Conservation (phyloP, 352 stramenopile genomes). For the Phytophthora cactorum region DNA sequence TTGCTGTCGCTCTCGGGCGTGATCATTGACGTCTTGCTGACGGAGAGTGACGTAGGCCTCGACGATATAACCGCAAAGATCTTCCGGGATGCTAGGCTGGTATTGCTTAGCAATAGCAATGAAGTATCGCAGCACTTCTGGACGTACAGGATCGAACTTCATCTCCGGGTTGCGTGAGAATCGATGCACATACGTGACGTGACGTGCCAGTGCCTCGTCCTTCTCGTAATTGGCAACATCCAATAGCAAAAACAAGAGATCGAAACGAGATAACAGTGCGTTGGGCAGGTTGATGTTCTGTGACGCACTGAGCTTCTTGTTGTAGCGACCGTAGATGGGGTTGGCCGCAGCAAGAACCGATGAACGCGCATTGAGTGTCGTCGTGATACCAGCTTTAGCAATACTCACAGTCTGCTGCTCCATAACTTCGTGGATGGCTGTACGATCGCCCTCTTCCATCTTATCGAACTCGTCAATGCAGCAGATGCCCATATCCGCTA, state of each 20-base stretch:
- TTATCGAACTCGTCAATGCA: constrained; percentile 99
- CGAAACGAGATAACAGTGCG: constrained; percentile 99
- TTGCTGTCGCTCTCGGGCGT: constrained; percentile 73
- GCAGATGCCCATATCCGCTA: constrained; percentile 98
- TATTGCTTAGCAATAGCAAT: constrained; percentile 91
- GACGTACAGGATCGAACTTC: constrained; percentile 91
- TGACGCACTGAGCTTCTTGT: constrained; percentile 84
- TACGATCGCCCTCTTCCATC: constrained; percentile 98
- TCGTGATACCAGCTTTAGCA: constrained; percentile 99
- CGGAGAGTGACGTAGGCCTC: constrained; percentile 98
- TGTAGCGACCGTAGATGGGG: constrained; percentile 96
- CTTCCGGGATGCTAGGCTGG: constrained; percentile 86
- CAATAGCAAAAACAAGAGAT: constrained; percentile 99
- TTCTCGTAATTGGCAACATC: constrained; percentile 95
- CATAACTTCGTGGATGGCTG: constrained; percentile 99
- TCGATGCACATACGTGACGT: constrained; percentile 95
- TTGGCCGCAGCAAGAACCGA: constrained; percentile 99
- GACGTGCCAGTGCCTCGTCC: constrained; percentile 90
- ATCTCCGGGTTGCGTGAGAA: constrained; percentile 90
- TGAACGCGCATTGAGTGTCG: constrained; percentile 96
- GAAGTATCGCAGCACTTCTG: constrained; percentile 92
- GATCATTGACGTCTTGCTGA: constrained; percentile 90
- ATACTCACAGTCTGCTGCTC: constrained; percentile 99
- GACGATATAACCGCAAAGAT: constrained; percentile 97
- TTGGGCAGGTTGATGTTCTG: constrained; percentile 99